Evolutionary conservation across 2,329 filamentous ascomycete species (phyloP).

Genomic region (Monascus ruber): DNA sequence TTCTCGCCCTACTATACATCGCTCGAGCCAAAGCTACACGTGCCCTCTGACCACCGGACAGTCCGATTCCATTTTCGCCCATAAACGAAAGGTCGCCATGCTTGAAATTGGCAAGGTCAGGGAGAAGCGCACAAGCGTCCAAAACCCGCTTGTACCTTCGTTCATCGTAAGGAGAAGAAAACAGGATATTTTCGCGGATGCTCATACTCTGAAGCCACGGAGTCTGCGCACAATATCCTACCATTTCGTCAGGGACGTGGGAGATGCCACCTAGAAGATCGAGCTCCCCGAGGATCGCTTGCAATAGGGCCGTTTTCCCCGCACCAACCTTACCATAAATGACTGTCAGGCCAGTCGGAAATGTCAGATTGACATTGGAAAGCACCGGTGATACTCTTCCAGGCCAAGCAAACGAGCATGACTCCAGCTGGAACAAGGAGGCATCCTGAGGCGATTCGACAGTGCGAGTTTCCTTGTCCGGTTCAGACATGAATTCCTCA

Average conservation of each 20-base stretch:
- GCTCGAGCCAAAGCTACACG: slow-evolving; percentile 51
- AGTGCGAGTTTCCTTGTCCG: slow-evolving; percentile 61
- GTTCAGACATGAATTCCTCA: slow-evolving; percentile 76
- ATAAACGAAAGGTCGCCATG: slow-evolving; percentile 52
- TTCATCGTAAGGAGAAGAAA: slow-evolving; percentile 57
- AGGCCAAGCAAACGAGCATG: slow-evolving; percentile 71
- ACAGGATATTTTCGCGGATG: slow-evolving; percentile 57
- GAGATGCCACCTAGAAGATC: slow-evolving; percentile 42
- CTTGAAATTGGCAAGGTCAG: slow-evolving; percentile 52
- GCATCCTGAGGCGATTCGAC: slow-evolving; percentile 16
- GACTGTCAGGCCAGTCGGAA: slow-evolving; percentile 47
- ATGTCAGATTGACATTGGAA: slow-evolving; percentile 41
- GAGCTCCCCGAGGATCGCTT: slow-evolving; percentile 49
- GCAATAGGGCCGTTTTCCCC: slow-evolving; percentile 52
- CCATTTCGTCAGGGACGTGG: slow-evolving; percentile 42
- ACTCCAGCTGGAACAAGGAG: slow-evolving; percentile 34
- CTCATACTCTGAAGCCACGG: slow-evolving; percentile 61
- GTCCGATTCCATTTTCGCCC: slow-evolving; percentile 50
- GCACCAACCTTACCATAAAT: slow-evolving; percentile 53
- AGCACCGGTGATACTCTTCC: slow-evolving; percentile 49
- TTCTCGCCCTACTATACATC: slow-evolving; percentile 44
- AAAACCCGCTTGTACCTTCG: slow-evolving; percentile 57
- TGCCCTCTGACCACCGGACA: slow-evolving; percentile 51
- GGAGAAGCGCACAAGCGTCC: slow-evolving; percentile 50
- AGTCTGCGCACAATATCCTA: slow-evolving; percentile 55